Conservation (phyloP, 1,284 basidiomycete species). For the Austroboletus rostrupii region DNA sequence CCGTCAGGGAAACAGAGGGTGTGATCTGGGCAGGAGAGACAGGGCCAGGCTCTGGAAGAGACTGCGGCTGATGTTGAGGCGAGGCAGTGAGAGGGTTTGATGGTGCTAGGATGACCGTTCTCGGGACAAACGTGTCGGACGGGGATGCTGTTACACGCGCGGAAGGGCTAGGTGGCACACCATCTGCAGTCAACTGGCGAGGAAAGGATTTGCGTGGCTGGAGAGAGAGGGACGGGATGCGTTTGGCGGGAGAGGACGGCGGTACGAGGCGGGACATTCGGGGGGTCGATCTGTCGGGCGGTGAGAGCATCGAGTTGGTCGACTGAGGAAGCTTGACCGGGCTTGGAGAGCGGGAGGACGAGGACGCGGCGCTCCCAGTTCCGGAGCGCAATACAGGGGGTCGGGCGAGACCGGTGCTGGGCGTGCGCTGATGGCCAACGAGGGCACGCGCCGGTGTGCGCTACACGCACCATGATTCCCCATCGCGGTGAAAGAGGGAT, state of each 20-base stretch:
- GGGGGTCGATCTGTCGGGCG: slow-evolving; percentile 22
- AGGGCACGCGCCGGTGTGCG: slow-evolving; percentile 23
- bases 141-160: slow-evolving; percentile 9
- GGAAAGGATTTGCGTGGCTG: slow-evolving; percentile 31
- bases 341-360: slow-evolving; percentile 41
- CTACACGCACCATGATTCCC: slow-evolving; percentile 11
- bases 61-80: slow-evolving; percentile 13
- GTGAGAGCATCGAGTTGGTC: slow-evolving; percentile 17
- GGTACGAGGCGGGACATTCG: slow-evolving; percentile 28
- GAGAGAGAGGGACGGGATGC: slow-evolving; percentile 35
- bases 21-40: slow-evolving; percentile 15
- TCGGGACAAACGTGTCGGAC: slow-evolving; percentile 6
- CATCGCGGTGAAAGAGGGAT: neutral
- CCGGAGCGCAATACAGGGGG: slow-evolving; percentile 34
- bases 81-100: slow-evolving; percentile 17
- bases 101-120: slow-evolving; percentile 8
- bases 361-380: slow-evolving; percentile 22
- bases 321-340: slow-evolving; percentile 34
- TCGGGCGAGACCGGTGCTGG: slow-evolving; percentile 36
- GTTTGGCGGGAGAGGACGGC: slow-evolving; percentile 40
- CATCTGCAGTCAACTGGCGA: slow-evolving; percentile 30
- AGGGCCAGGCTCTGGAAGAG: slow-evolving; percentile 11
- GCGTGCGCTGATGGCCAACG: slow-evolving; percentile 38
- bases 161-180: slow-evolving; percentile 23
- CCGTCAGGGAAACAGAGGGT: slow-evolving; percentile 15